Evolutionary conservation across 352 stramenopile genomes (phyloP).

Genomic region (Phytophthora sp.): DNA sequence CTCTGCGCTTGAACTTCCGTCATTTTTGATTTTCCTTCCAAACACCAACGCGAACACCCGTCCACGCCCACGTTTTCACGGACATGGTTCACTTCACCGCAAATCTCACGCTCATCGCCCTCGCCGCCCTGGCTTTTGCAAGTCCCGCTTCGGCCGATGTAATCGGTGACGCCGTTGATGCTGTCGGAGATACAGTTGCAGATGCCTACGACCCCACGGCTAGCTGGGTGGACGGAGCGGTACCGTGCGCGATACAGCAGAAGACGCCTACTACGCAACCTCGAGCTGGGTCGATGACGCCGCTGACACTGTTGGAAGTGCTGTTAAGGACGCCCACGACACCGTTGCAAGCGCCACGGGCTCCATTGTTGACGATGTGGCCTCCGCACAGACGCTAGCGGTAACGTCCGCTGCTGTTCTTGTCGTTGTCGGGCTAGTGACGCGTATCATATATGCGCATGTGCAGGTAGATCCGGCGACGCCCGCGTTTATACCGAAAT

Average conservation of each 20-base stretch:
- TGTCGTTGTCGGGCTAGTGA: slow-evolving; percentile 4
- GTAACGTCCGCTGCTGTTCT: slow-evolving; percentile 10
- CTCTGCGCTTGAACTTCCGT: neutral
- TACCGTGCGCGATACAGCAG: slow-evolving; percentile 13
- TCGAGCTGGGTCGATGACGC: slow-evolving; percentile 24
- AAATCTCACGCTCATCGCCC: slow-evolving; percentile 12
- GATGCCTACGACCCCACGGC: slow-evolving; percentile 28
- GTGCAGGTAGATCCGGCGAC: neutral
- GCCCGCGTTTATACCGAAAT: neutral
- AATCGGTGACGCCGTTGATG: slow-evolving; percentile 31
- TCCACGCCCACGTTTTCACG: neutral
- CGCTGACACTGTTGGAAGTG: slow-evolving; percentile 8
- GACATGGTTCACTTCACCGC: slow-evolving; percentile 25
- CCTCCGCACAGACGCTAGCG: slow-evolving; percentile 17
- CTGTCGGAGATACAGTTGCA: slow-evolving; percentile 18
- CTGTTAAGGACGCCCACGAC: slow-evolving; percentile 21
- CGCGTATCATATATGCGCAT: slow-evolving; percentile 15
- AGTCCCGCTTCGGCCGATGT: slow-evolving; percentile 16
- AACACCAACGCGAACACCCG: slow-evolving; percentile 3
- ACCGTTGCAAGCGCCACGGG: slow-evolving; percentile 27
- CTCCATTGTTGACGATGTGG: slow-evolving; percentile 33
- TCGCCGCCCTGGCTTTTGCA: slow-evolving; percentile 1
- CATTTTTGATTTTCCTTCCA: slow-evolving; percentile 26
- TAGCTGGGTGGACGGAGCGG: slow-evolving; percentile 29
- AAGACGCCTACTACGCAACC: slow-evolving; percentile 24